Conservation (phyloP, 371 early-diverging fungal species). For the Parasitella parasitica region DNA sequence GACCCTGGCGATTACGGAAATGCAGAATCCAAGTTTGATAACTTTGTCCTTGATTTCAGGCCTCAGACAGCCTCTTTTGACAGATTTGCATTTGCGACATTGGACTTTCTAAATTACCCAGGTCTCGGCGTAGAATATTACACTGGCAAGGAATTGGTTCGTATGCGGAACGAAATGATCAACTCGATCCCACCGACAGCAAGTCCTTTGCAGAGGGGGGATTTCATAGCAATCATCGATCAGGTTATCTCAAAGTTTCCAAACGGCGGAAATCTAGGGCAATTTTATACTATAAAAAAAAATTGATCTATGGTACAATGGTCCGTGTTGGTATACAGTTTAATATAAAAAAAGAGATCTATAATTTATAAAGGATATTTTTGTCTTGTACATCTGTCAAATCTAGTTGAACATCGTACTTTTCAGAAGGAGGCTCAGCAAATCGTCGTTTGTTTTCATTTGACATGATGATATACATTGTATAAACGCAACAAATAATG, state of each 20-base stretch:
- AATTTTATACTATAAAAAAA: background rate
- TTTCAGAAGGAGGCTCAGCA: slow-evolving; percentile 4
- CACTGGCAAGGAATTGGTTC: background rate
- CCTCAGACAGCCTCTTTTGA: background rate
- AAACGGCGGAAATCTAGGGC: background rate
- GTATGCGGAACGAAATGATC: background rate
- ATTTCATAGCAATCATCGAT: background rate
- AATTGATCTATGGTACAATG: background rate
- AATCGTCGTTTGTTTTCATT: slow-evolving; percentile 23
- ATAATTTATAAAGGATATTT: slow-evolving; percentile 41
- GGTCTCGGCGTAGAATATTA: background rate
- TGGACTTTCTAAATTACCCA: background rate
- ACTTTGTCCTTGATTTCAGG: background rate
- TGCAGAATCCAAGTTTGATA: background rate
- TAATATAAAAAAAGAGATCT: background rate
- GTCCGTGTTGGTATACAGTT: background rate
- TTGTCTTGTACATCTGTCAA: slow-evolving; percentile 37
- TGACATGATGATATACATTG: slow-evolving; percentile 16
- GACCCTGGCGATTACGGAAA: background rate
- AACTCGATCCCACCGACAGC: background rate
- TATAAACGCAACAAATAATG: slow-evolving; percentile 11
- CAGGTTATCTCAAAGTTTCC: background rate
- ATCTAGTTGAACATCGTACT: slow-evolving; percentile 27
- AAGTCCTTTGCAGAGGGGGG: background rate
- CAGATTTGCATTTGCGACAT: background rate